Percentiles rank a stretch among this genome's conserved stretches.
Conservation (phyloP, 2,329 filamentous ascomycete genomes). For the Elsinoe australis region DNA sequence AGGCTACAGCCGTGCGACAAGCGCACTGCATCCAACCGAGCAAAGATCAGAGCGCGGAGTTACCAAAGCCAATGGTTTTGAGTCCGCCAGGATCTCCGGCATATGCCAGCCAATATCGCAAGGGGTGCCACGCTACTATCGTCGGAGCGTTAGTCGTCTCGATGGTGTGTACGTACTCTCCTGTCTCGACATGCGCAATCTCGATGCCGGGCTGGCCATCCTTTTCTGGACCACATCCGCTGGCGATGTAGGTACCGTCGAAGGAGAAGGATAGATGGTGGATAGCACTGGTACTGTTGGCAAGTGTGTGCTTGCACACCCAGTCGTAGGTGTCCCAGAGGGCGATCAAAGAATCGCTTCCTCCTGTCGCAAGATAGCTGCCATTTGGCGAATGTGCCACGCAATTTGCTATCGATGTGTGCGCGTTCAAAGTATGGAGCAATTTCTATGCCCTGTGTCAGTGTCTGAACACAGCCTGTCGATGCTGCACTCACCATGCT, state of each 20-base stretch:
- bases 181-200: slow-evolving; percentile 64
- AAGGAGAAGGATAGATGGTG: slow-evolving; percentile 69
- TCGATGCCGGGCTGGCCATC: slow-evolving; percentile 65
- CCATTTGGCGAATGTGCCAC: slow-evolving; percentile 64
- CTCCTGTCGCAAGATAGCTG: slow-evolving; percentile 64
- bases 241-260: slow-evolving; percentile 67
- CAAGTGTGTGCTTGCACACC: slow-evolving; percentile 65
- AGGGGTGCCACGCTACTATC: slow-evolving; percentile 69
- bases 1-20: no score
- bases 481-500: slow-evolving; percentile 32
- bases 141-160: slow-evolving; percentile 59
- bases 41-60: slow-evolving; percentile 16
- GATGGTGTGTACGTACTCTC: slow-evolving; percentile 63
- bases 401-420: slow-evolving; percentile 64
- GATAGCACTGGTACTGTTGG: slow-evolving; percentile 61
- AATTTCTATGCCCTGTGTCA: slow-evolving; percentile 27
- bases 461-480: not conserved
- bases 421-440: slow-evolving; percentile 57
- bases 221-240: slow-evolving; percentile 46
- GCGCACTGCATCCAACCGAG: no score
- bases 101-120: slow-evolving; percentile 65
- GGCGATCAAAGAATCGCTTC: slow-evolving; percentile 65
- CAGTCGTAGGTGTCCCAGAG: slow-evolving; percentile 73
- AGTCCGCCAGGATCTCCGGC: slow-evolving; percentile 58
- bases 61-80: slow-evolving; percentile 53